These are phyloP conservation scores for Boletales sp. DNA, from an alignment of 768 basidiomycete genomes.

Conservation along the genomic window DNA sequence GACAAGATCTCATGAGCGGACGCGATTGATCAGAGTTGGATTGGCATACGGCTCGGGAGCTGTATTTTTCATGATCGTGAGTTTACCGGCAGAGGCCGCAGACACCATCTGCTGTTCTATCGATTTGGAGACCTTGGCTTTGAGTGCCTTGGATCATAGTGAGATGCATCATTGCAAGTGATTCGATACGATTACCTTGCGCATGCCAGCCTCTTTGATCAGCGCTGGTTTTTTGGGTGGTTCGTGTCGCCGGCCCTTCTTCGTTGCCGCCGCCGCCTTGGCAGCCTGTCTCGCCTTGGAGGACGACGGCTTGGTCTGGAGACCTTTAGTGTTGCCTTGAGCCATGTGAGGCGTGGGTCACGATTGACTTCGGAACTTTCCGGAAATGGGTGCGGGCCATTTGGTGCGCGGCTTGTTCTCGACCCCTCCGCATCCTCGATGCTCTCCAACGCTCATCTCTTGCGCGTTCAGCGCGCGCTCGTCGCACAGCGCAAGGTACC, in stretches of 20 bases:
- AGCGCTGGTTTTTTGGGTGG: constrained; percentile 77
- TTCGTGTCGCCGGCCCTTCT: constrained; percentile 75
- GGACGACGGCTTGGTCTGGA: constrained; percentile 48
- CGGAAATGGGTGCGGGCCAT: constrained; percentile 12
- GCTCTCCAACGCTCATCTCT: constrained; percentile 42
- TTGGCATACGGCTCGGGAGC: constrained; percentile 28
- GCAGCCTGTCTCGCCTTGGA: constrained; percentile 52
- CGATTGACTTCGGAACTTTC: constrained; percentile 20
- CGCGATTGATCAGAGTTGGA: neutral
- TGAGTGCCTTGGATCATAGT: constrained; percentile 54
- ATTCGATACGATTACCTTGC: constrained; percentile 50
- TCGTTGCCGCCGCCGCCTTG: constrained; percentile 66
- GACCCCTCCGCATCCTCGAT: constrained; percentile 27
- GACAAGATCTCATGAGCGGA: neutral
- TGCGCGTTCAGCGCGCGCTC: constrained; percentile 53
- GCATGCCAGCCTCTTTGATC: constrained; percentile 73
- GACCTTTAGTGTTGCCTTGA: constrained; percentile 84
- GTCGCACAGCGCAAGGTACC: constrained; percentile 45
- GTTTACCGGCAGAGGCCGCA: constrained; percentile 83
- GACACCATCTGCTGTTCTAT: constrained; percentile 90
- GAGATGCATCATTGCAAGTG: neutral
- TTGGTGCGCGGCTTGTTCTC: neutral
- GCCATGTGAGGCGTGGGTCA: constrained; percentile 42
- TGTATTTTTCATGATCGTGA: constrained; percentile 86
- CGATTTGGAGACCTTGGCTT: constrained; percentile 87